A percentile compares a stretch with the other conserved stretches of the same genome.
Evolutionary conservation across 257 asterid genomes (phyloP).

Genomic region (Primulina tabacum): DNA sequence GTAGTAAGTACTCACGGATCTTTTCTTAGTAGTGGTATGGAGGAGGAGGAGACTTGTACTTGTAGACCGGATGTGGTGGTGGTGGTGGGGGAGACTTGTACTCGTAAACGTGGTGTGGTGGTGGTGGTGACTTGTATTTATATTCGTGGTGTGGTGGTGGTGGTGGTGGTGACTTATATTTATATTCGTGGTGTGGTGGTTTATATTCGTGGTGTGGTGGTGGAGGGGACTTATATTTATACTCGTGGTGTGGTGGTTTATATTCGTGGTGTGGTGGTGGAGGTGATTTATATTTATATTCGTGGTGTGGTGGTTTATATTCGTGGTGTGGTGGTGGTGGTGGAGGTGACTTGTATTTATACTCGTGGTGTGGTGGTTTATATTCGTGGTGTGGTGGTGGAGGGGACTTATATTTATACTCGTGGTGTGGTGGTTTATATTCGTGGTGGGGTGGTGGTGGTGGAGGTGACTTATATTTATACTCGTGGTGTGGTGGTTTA

Average conservation of each 20-base stretch:
- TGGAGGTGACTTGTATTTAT: slow-evolving; percentile 18
- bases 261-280: slow-evolving; percentile 4
- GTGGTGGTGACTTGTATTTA: background rate
- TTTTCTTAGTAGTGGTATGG: background rate
- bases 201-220: background rate
- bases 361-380: background rate
- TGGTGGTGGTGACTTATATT: slow-evolving; percentile 18
- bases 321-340: slow-evolving; percentile 8
- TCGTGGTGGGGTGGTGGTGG: slow-evolving; percentile 12
- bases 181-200: background rate
- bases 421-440: slow-evolving; percentile 8
- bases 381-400: background rate
- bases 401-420: slow-evolving; percentile 11
- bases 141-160: background rate
- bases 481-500: background rate
- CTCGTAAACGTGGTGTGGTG: background rate
- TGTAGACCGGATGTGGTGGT: background rate
- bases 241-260: background rate
- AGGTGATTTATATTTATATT: background rate
- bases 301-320: background rate
- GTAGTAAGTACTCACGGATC: background rate
- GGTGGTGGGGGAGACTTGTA: slow-evolving; percentile 9
- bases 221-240: background rate
- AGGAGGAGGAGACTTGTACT: slow-evolving; percentile 15
- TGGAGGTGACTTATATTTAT: slow-evolving; percentile 16